Evolutionary conservation across 2,329 filamentous ascomycete species (phyloP).

Genomic region (Neurospora crassa): DNA sequence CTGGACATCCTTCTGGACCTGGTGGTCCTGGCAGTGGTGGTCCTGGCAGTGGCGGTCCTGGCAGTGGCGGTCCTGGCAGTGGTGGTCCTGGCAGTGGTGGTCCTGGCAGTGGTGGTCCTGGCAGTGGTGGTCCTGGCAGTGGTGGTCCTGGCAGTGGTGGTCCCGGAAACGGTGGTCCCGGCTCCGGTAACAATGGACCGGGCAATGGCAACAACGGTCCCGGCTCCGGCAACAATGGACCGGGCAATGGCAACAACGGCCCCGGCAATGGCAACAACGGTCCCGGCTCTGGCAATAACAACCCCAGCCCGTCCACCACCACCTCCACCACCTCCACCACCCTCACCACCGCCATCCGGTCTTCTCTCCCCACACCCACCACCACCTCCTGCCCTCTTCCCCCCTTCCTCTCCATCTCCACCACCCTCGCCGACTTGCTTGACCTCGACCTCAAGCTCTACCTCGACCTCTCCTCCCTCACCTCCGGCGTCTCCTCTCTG

Average conservation of each 20-base stretch:
- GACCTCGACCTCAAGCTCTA: constrained; percentile 25
- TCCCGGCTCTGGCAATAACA: neutral
- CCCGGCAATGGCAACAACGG: neutral
- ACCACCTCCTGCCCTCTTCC: neutral
- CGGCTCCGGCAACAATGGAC: neutral
- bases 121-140: neutral
- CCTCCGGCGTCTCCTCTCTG: constrained; percentile 24
- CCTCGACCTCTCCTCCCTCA: constrained; percentile 21
- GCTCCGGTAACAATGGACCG: neutral
- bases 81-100: too few relatives aligned
- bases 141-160: too few relatives aligned
- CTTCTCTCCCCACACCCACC: neutral
- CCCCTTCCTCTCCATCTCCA: constrained; percentile 4
- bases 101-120: neutral
- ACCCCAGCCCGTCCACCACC: neutral
- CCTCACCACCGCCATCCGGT: neutral
- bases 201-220: neutral
- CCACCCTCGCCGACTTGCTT: constrained; percentile 30
- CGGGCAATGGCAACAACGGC: too few relatives aligned
- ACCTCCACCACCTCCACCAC: neutral
- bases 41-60: neutral
- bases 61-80: too few relatives aligned
- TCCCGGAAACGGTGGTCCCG: too few relatives aligned
- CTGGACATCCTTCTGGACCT: neutral
- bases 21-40: neutral